Percentiles rank a stretch among this genome's conserved stretches.
Evolutionary conservation across 106 monocot species (phyloP).

Genomic region (Allium fistulosum): DNA sequence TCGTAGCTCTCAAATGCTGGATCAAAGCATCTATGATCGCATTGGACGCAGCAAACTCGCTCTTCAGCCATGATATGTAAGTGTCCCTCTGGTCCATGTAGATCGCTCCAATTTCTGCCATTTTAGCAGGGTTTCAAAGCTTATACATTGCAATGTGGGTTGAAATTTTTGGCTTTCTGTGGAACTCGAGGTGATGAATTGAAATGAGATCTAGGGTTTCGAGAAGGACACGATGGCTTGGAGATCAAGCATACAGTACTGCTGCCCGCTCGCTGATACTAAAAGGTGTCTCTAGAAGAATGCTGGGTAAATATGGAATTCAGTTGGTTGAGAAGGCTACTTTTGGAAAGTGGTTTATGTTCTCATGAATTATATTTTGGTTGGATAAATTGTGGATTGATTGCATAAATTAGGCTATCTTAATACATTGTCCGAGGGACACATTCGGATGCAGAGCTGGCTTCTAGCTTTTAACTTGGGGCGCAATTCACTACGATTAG

Average conservation of each 20-base stretch:
- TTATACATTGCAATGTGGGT: background rate
- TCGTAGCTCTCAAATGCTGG: constrained; percentile 30
- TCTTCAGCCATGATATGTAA: constrained; percentile 53
- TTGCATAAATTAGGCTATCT: no score
- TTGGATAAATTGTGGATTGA: background rate
- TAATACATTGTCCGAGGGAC: no score
- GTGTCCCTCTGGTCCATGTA: constrained; percentile 46
- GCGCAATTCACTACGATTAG: no score
- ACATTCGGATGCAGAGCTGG: no score
- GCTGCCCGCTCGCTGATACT: background rate
- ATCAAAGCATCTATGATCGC: constrained; percentile 54
- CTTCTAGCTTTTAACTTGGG: no score
- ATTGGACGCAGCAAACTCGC: constrained; percentile 67
- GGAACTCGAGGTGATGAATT: background rate
- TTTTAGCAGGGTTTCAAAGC: background rate
- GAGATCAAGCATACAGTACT: background rate
- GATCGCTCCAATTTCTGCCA: background rate
- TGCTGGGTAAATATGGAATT: background rate
- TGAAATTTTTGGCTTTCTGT: background rate
- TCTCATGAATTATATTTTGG: background rate
- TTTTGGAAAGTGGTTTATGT: background rate
- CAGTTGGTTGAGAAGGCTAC: background rate
- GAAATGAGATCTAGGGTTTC: background rate
- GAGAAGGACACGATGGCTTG: background rate
- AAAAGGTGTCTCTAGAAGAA: background rate